Conservation (phyloP, 2,329 filamentous ascomycete genomes). For the Colletotrichum cuscutae region DNA sequence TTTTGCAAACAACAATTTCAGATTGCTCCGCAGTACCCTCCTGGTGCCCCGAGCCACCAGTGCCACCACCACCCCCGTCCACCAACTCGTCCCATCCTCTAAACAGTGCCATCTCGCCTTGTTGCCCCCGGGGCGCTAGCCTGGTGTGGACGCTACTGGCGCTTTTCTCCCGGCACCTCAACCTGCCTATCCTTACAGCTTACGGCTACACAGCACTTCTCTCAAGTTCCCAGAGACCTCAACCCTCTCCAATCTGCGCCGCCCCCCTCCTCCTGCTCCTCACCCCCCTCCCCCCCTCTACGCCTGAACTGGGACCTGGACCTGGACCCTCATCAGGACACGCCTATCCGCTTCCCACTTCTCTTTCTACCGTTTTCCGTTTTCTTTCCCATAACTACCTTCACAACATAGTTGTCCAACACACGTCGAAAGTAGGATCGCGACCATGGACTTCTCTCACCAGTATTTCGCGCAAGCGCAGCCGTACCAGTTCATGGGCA, state of each 20-base stretch:
- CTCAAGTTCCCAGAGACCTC: not conserved
- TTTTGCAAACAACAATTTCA: not conserved
- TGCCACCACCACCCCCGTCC: not conserved
- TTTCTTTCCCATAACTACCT: not conserved
- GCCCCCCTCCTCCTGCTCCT: not conserved
- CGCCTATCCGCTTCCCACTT: conserved; percentile 24
- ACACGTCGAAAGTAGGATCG: conserved; percentile 17
- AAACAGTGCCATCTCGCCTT: conserved; percentile 1
- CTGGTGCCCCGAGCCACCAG: conserved; percentile 11
- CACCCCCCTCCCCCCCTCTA: not conserved
- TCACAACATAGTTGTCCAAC: conserved; percentile 5
- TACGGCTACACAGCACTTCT: no score
- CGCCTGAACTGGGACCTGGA: conserved; percentile 7
- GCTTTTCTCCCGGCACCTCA: conserved; percentile 19
- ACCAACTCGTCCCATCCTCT: not conserved
- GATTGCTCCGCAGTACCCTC: conserved; percentile 7
- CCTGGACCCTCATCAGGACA: conserved; percentile 31
- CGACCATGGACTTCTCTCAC: conserved; percentile 64
- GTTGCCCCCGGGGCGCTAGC: conserved; percentile 12
- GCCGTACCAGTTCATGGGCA: conserved; percentile 65
- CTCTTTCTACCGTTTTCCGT: not conserved
- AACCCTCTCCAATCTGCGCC: conserved; percentile 21
- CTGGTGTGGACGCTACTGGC: conserved; percentile 3
- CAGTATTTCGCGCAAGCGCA: conserved; percentile 60
- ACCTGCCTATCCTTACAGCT: not conserved